Evolutionary conservation across 2,329 filamentous ascomycete species (phyloP).

Genomic region (Exophiala sp.): DNA sequence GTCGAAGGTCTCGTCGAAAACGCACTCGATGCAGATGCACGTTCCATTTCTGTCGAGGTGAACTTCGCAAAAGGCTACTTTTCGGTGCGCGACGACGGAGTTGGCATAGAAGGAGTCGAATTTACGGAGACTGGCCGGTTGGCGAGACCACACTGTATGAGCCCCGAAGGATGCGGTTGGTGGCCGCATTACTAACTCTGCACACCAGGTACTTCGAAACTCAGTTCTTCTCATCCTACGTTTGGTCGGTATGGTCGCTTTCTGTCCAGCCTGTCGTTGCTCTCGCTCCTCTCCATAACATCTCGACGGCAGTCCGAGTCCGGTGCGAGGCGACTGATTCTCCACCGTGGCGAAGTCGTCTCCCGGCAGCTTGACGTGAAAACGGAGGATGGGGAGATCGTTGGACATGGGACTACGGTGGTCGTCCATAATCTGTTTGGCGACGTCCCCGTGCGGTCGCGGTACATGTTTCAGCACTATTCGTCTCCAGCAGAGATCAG

Average conservation of each 20-base stretch:
- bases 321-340: conserved; percentile 7
- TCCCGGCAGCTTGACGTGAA: conserved; percentile 55
- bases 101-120: conserved; percentile 67
- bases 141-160: conserved; percentile 59
- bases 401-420: conserved; percentile 66
- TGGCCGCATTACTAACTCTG: conserved; percentile 10
- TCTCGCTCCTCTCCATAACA: conserved; percentile 70
- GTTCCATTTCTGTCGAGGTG: conserved; percentile 61
- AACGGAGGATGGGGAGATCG: conserved; percentile 49
- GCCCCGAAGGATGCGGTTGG: conserved; percentile 8
- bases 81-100: conserved; percentile 75
- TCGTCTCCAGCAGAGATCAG: conserved; percentile 49
- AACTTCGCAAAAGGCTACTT: conserved; percentile 73
- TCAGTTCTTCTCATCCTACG: conserved; percentile 39
- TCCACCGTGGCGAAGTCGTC: conserved; percentile 54
- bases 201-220: conserved; percentile 70
- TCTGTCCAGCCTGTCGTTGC: conserved; percentile 65
- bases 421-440: conserved; percentile 78
- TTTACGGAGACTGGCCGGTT: conserved; percentile 45
- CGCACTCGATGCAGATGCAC: conserved; percentile 71
- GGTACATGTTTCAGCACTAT: conserved; percentile 59
- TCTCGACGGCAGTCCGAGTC: conserved; percentile 55
- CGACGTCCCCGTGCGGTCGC: conserved; percentile 82
- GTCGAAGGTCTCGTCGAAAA: conserved; percentile 72
- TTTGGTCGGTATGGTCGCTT: conserved; percentile 71